Conservation (phyloP, 1,284 basidiomycete genomes). For the Lignosus rhinocerotis region DNA sequence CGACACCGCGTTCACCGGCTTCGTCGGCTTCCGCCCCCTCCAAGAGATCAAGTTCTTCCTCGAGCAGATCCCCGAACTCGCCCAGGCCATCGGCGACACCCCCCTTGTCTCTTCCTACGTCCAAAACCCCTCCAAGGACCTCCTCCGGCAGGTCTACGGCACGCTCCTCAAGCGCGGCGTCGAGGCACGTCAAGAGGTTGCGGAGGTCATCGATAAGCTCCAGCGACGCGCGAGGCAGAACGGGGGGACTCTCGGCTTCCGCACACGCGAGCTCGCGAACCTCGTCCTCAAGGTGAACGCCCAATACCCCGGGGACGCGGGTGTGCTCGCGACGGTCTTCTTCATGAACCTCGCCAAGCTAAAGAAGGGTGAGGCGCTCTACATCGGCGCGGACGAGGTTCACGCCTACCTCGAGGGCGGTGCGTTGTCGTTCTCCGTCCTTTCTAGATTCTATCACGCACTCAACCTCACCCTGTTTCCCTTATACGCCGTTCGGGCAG, state of each 20-base stretch:
- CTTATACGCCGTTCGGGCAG: slow-evolving; percentile 50
- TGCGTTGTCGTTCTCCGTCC: slow-evolving; percentile 34
- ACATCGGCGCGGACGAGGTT: slow-evolving; percentile 92
- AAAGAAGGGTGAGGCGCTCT: slow-evolving; percentile 85
- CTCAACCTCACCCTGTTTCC: no score
- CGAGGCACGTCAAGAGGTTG: slow-evolving; percentile 15
- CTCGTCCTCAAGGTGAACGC: slow-evolving; percentile 72
- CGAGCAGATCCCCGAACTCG: slow-evolving; percentile 72
- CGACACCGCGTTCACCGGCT: slow-evolving; percentile 78
- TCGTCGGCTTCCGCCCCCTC: slow-evolving; percentile 91
- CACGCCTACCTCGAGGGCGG: slow-evolving; percentile 95
- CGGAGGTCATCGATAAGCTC: slow-evolving; percentile 15
- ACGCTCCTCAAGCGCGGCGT: slow-evolving; percentile 63
- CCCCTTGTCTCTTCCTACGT: slow-evolving; percentile 11
- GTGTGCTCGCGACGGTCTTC: slow-evolving; percentile 83
- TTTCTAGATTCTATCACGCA: neutral
- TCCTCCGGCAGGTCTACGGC: slow-evolving; percentile 70
- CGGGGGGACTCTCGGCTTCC: slow-evolving; percentile 12
- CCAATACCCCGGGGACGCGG: slow-evolving; percentile 91
- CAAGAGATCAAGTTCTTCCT: slow-evolving; percentile 71
- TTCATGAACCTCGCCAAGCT: slow-evolving; percentile 86
- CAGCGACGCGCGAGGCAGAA: slow-evolving; percentile 16
- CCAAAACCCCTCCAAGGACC: slow-evolving; percentile 40
- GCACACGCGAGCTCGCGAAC: slow-evolving; percentile 45
- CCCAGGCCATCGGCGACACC: slow-evolving; percentile 23